phyloP scores from a whole-genome alignment of 345 rosid species.

The Nasturtium officinale region DNA sequence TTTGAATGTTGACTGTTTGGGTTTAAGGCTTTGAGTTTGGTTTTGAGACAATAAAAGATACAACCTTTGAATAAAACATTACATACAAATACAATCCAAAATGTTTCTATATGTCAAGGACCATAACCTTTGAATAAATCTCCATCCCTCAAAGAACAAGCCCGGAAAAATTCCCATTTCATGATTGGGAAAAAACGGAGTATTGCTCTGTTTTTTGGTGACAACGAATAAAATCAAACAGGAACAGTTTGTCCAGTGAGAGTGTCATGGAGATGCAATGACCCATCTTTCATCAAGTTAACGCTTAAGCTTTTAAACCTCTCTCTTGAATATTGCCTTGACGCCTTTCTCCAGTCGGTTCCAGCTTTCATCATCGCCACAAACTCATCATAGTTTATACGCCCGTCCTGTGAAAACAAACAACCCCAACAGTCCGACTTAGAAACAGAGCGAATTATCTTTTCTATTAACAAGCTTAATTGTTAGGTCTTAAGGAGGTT shows the following conservation, averaged over 20 bases:
- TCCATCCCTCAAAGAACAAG: slow-evolving; percentile 19
- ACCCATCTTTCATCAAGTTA: slow-evolving; percentile 96
- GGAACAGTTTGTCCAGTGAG: slow-evolving; percentile 74
- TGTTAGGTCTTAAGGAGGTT: slow-evolving; percentile 4
- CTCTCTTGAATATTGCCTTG: slow-evolving; percentile 95
- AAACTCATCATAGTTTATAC: slow-evolving; percentile 91
- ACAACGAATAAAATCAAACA: slow-evolving; percentile 49
- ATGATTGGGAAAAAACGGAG: background rate
- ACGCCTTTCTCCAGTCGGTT: slow-evolving; percentile 99
- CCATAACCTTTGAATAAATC: slow-evolving; percentile 26
- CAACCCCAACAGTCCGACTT: background rate
- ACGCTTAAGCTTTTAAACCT: slow-evolving; percentile 94
- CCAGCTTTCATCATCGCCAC: slow-evolving; percentile 98
- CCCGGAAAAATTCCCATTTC: slow-evolving; percentile 15
- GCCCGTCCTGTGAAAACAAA: slow-evolving; percentile 64
- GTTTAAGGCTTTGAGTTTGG: slow-evolving; percentile 26
- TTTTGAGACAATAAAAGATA: slow-evolving; percentile 25
- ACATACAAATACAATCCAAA: slow-evolving; percentile 26
- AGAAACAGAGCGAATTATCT: slow-evolving; percentile 11
- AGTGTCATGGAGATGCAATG: slow-evolving; percentile 86
- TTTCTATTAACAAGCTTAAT: background rate
- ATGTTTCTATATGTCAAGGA: slow-evolving; percentile 12
- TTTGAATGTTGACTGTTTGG: slow-evolving; percentile 5
- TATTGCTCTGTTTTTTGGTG: slow-evolving; percentile 23
- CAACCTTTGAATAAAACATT: slow-evolving; percentile 30